Percentiles rank a stretch among this genome's conserved stretches.
Evolutionary conservation across 192 early-diverging fungal genomes (phyloP).

Genomic region (Podila epigama): DNA sequence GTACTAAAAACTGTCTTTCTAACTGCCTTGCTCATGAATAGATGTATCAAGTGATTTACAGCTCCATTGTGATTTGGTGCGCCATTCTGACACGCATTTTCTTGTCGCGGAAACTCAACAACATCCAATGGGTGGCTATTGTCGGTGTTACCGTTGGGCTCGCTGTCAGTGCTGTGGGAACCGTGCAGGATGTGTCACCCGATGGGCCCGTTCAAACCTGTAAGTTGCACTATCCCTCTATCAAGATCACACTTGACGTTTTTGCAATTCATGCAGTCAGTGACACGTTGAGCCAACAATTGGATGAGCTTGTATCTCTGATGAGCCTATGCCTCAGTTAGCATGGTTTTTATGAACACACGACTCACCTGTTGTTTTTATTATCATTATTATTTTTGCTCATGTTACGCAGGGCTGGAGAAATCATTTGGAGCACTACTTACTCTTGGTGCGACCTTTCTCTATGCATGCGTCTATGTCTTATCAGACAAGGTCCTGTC

Average conservation of each 20-base stretch:
- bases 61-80: conserved; percentile 70
- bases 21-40: conserved; percentile 9
- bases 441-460: conserved; percentile 60
- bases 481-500: conserved; percentile 60
- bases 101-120: conserved; percentile 55
- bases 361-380: neutral
- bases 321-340: neutral
- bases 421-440: conserved; percentile 60
- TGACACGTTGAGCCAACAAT: conserved; percentile 12
- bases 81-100: conserved; percentile 63
- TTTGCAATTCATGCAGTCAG: no score
- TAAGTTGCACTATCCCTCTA: conserved; percentile 1
- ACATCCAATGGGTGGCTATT: conserved; percentile 61
- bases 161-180: conserved; percentile 59
- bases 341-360: neutral
- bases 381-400: neutral
- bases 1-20: conserved; percentile 6
- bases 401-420: conserved; percentile 3
- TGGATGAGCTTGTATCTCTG: neutral
- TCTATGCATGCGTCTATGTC: conserved; percentile 67
- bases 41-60: conserved; percentile 72
- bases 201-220: conserved; percentile 42
- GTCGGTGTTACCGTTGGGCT: conserved; percentile 61
- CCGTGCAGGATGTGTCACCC: conserved; percentile 24
- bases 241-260: neutral